These are phyloP conservation scores for Gentiana straminea DNA, from an alignment of 257 asterid species.

Conservation along the genomic window DNA sequence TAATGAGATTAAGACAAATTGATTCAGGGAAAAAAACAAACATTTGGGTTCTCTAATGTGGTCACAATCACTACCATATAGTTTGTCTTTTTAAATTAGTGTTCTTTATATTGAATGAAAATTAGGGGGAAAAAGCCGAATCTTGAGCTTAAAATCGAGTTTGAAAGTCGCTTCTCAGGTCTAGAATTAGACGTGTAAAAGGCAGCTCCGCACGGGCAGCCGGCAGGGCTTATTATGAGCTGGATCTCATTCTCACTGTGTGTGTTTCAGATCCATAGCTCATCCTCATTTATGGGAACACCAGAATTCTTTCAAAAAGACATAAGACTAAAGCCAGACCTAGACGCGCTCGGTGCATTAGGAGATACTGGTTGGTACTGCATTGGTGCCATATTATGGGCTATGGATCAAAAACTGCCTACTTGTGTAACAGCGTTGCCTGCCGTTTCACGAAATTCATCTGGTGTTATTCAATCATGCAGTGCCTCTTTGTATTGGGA, in stretches of 20 bases:
- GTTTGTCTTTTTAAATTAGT: no score
- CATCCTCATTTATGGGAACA: conserved; percentile 39
- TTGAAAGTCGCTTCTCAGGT: no score
- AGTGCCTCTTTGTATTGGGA: conserved; percentile 57
- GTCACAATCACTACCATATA: no score
- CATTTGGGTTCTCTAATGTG: no score
- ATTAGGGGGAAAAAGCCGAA: no score
- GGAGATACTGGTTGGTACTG: conserved; percentile 89
- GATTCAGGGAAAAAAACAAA: no score
- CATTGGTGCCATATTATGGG: conserved; percentile 64
- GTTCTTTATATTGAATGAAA: no score
- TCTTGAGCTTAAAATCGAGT: no score
- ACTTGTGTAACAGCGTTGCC: conserved; percentile 57
- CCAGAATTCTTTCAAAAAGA: conserved; percentile 39
- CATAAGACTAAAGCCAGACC: conserved; percentile 56
- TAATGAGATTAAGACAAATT: no score
- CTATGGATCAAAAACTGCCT: conserved; percentile 55
- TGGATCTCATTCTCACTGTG: neutral
- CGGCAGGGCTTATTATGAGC: no score
- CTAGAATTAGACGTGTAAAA: no score
- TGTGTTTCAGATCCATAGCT: conserved; percentile 47
- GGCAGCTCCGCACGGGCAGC: no score
- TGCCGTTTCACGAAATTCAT: conserved; percentile 27
- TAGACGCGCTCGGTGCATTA: conserved; percentile 65
- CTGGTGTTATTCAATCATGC: conserved; percentile 60